These are phyloP conservation scores for Cryptosporidium felis DNA, from an alignment of 169 alveolate genomes.

Conservation along the genomic window DNA sequence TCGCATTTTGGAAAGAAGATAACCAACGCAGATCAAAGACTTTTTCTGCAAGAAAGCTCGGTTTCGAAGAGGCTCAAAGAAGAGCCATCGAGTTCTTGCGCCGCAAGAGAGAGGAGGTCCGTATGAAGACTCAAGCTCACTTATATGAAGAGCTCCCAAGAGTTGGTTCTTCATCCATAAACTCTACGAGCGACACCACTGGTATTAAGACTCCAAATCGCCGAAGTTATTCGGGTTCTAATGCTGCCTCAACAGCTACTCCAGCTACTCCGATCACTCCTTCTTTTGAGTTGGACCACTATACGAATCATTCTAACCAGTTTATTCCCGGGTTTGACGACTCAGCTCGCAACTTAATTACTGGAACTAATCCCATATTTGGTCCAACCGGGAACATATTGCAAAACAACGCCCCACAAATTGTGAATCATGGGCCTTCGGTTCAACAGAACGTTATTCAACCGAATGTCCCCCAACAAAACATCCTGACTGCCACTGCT, in stretches of 20 bases:
- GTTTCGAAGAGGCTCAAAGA: slow-evolving; percentile 70
- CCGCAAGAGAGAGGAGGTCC: slow-evolving; percentile 55
- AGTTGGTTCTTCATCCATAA: slow-evolving; percentile 13
- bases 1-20: slow-evolving; percentile 71
- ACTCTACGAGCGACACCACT: neutral
- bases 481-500: slow-evolving; percentile 15
- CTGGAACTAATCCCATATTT: slow-evolving; percentile 30
- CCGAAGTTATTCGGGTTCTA: slow-evolving; percentile 12
- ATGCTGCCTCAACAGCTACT: slow-evolving; percentile 49
- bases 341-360: slow-evolving; percentile 11
- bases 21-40: slow-evolving; percentile 66
- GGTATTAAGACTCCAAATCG: slow-evolving; percentile 37
- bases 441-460: slow-evolving; percentile 25
- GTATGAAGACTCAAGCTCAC: slow-evolving; percentile 70
- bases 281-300: slow-evolving; percentile 24
- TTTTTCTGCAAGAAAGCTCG: slow-evolving; percentile 62
- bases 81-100: slow-evolving; percentile 69
- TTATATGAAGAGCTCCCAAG: slow-evolving; percentile 71
- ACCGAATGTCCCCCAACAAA: slow-evolving; percentile 2
- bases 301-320: neutral
- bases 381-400: slow-evolving; percentile 30
- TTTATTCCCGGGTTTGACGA: slow-evolving; percentile 62
- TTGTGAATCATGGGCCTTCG: slow-evolving; percentile 10
- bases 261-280: slow-evolving; percentile 66
- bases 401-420: slow-evolving; percentile 3